Evolutionary conservation across 139 green algal genomes (phyloP).

Genomic region (Eudorina sp.): DNA sequence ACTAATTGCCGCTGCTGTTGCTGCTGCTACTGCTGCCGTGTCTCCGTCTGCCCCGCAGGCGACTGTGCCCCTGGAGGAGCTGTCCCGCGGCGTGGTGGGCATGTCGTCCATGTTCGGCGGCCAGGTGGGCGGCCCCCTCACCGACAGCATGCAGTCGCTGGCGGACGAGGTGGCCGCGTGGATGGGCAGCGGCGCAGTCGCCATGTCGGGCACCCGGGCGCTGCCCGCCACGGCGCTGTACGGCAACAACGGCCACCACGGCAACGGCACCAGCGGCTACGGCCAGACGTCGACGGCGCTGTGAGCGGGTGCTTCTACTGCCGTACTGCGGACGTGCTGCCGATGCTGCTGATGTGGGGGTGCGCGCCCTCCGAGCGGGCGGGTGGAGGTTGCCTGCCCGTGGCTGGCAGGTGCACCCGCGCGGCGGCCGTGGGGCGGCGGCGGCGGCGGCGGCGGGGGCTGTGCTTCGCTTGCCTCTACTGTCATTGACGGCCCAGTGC

Average conservation of each 20-base stretch:
- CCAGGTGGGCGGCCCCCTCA: slow-evolving; percentile 61
- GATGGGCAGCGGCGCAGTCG: slow-evolving; percentile 46
- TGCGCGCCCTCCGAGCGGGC: too few species aligned
- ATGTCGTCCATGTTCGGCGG: slow-evolving; percentile 63
- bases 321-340: too few species aligned
- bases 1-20: too few species aligned
- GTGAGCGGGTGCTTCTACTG: background rate
- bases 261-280: slow-evolving; percentile 9
- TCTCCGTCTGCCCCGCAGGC: slow-evolving; percentile 42
- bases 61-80: slow-evolving; percentile 59
- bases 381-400: too few species aligned
- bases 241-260: background rate
- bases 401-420: too few species aligned
- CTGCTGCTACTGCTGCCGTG: too few species aligned
- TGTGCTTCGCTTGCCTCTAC: too few species aligned
- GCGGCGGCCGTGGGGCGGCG: too few species aligned
- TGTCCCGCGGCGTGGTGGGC: slow-evolving; percentile 59
- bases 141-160: slow-evolving; percentile 66
- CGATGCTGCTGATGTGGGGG: too few species aligned
- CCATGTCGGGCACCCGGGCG: slow-evolving; percentile 48
- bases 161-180: slow-evolving; percentile 72
- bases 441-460: too few species aligned
- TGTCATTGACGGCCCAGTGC: too few species aligned
- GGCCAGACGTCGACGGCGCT: background rate
- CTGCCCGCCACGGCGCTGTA: slow-evolving; percentile 19